These are phyloP conservation scores for Ogataea glucozyma DNA, from an alignment of 805 yeast species.

Conservation along the genomic window DNA sequence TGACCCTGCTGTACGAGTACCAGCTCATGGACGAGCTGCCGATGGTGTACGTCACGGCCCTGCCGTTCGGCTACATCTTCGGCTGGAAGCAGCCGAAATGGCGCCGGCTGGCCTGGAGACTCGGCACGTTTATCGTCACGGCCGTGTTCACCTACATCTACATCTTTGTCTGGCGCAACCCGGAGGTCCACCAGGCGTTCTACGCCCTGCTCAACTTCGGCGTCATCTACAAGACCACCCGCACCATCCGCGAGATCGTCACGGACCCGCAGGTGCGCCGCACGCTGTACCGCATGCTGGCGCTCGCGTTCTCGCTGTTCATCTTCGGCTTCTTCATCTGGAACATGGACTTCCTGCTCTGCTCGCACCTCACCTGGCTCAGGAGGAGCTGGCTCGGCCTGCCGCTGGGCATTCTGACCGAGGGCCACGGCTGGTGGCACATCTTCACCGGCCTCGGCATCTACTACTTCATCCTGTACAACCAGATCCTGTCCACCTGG, in stretches of 20 bases:
- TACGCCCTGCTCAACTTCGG: constrained; percentile 78
- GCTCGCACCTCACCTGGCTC: constrained; percentile 54
- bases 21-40: constrained; percentile 95
- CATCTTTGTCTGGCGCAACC: constrained; percentile 67
- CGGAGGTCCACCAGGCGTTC: constrained; percentile 85
- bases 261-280: constrained; percentile 23
- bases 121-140: constrained; percentile 33
- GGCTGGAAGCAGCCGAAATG: constrained; percentile 32
- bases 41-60: constrained; percentile 96
- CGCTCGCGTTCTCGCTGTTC: constrained; percentile 44
- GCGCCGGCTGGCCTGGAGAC: constrained; percentile 22
- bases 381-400: constrained; percentile 66
- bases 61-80: constrained; percentile 60
- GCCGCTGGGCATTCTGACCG: constrained; percentile 84
- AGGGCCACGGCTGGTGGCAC: constrained; percentile 99
- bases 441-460: constrained; percentile 83
- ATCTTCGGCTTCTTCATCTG: constrained; percentile 77
- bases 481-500: constrained; percentile 72
- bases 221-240: constrained; percentile 60
- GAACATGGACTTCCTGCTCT: constrained; percentile 86
- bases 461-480: constrained; percentile 77
- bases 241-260: constrained; percentile 26
- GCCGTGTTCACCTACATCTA: constrained; percentile 66
- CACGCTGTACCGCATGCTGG: constrained; percentile 30
- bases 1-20: constrained; percentile 87